These are phyloP conservation scores for Nakazawaea laoshanensis DNA, from an alignment of 805 yeast species.

Conservation along the genomic window DNA sequence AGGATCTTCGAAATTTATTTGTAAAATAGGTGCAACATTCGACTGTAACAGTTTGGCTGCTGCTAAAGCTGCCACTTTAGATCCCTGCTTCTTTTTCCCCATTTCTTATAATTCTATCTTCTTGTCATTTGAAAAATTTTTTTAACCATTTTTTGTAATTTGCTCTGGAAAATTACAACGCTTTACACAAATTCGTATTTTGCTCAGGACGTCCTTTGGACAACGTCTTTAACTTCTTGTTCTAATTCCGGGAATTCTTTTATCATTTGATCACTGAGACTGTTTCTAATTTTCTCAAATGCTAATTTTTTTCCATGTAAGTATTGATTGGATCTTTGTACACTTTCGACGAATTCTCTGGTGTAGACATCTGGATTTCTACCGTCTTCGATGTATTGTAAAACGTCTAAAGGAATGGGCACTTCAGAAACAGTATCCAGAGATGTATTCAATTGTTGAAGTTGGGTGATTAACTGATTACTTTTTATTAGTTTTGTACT, in stretches of 20 bases:
- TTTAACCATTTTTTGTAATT: no score
- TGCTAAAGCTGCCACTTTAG: constrained; percentile 1
- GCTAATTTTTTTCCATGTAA: constrained; percentile 80
- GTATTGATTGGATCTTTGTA: constrained; percentile 83
- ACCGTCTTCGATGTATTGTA: constrained; percentile 90
- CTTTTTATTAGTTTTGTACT: constrained; percentile 15
- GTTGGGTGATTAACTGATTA: constrained; percentile 31
- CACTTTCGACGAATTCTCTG: constrained; percentile 90
- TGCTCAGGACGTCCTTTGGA: constrained; percentile 40
- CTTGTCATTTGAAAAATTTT: background rate
- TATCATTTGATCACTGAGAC: constrained; percentile 58
- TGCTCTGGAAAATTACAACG: no score
- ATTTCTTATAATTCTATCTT: constrained; percentile 5
- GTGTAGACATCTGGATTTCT: constrained; percentile 96
- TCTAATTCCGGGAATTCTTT: constrained; percentile 75
- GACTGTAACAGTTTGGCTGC: constrained; percentile 26
- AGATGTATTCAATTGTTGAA: constrained; percentile 22
- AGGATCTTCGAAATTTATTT: constrained; percentile 46
- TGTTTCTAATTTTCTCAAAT: constrained; percentile 41
- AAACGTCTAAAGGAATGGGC: constrained; percentile 73
- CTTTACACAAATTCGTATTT: no score
- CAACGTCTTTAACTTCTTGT: constrained; percentile 47
- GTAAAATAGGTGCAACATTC: constrained; percentile 32
- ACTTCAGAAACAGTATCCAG: constrained; percentile 27
- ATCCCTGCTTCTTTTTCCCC: constrained; percentile 12